Base-by-base conservation (phyloP, 345 rosid species). In the Populus alba region DNA sequence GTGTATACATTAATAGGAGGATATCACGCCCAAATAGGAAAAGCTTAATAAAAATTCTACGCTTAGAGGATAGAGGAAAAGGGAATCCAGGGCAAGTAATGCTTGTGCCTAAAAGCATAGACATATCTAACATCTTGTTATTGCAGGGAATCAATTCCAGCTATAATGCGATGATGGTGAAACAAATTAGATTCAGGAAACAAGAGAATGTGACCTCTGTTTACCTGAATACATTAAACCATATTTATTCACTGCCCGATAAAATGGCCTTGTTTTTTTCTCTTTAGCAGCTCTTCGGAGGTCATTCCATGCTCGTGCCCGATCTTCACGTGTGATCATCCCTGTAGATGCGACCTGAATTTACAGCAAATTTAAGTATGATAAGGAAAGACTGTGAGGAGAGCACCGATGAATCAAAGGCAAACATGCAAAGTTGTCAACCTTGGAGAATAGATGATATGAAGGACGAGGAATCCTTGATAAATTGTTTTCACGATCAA, bases 181-280 rank as follows among this genome's bases (percentile, higher is more conserved):
- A 39, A 39, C 10, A 39, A 33, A 33, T 39, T 39, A 39, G 43
- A 39, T 8, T 20, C 29, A 27, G 29, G 35, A 31, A 41, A 78
- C 18, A 72, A 10, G n/a, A 67, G 23, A 53, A 76, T 53, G 51
- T 18, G 37, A 75, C 66, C 62, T 66, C 15, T n/a, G 1, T 77
- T 47, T 86, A 93, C 99, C 99, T 90, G 99, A 97, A 82, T 93
- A 92, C 99, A 95, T 95, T 38, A 95, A 87, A 84, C 96, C 92
- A 62, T 62, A 67, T 68, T 92, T 88, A 81, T 93, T 80, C 71
- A 86, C 92, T 9, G 86, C 94, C 38, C 99, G 89, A 84, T 87
- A 93, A 83, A 95, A 95, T 65, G 99, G 93, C 37, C 97, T 84
- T 41, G 82, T 81, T 67, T 85, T 87, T 77, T 89, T 90, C 73